phyloP scores from a whole-genome alignment of 2,329 filamentous ascomycete genomes.

The Ophiognomonia clavigignenti-juglandacearum region DNA sequence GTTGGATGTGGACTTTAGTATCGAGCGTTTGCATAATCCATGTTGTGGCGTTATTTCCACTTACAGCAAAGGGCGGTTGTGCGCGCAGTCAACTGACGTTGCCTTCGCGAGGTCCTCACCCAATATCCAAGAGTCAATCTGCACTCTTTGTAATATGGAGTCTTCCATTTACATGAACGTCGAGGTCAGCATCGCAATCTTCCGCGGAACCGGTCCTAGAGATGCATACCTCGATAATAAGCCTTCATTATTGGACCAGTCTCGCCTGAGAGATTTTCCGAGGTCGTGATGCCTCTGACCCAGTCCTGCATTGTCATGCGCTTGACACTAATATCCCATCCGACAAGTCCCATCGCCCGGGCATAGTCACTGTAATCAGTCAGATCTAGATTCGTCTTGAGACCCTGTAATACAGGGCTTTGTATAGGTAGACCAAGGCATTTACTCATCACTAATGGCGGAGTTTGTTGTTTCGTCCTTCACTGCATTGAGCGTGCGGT shows the following conservation, averaged over 20 bases:
- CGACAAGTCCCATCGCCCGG: too few relatives aligned
- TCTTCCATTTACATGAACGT: neutral
- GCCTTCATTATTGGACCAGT: neutral
- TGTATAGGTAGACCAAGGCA: too few relatives aligned
- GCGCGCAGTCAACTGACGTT: neutral
- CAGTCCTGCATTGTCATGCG: neutral
- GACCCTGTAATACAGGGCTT: too few relatives aligned
- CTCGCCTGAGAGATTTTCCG: neutral
- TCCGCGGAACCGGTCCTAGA: neutral
- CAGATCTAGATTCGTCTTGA: too few relatives aligned
- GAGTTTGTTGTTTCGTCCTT: too few relatives aligned
- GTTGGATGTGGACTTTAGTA: neutral
- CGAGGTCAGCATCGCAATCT: neutral
- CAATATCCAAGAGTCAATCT: neutral
- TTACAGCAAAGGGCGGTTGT: neutral
- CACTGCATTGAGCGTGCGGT: too few relatives aligned
- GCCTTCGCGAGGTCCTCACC: neutral
- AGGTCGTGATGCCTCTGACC: neutral
- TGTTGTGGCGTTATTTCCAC: too few relatives aligned
- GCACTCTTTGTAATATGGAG: neutral
- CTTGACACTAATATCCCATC: neutral
- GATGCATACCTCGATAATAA: neutral
- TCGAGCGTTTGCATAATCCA: too few relatives aligned
- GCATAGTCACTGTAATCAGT: too few relatives aligned
- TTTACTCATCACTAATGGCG: too few relatives aligned